Percentiles rank a stretch among this genome's conserved stretches.
These are phyloP conservation scores for Trichoderma gracile DNA, from an alignment of 2,329 filamentous ascomycete genomes.

Conservation along the genomic window DNA sequence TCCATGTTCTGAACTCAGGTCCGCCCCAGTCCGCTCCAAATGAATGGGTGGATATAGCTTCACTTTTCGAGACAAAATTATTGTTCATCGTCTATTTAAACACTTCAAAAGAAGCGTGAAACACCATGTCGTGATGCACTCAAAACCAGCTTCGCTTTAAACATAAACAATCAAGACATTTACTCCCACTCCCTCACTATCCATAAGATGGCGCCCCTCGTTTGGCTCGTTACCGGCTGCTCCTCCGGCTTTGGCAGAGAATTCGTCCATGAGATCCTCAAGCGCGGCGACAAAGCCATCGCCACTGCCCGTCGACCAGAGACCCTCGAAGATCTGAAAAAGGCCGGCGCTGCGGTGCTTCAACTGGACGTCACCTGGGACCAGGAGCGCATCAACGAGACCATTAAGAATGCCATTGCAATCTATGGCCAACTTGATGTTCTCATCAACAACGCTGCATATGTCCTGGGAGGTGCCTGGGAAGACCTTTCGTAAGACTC, in stretches of 20 bases:
- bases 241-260: conserved; percentile 15
- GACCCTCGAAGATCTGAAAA: conserved; percentile 31
- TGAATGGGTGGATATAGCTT: neutral
- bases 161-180: neutral
- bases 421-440: conserved; percentile 34
- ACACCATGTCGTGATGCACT: neutral
- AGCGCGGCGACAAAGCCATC: conserved; percentile 34
- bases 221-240: conserved; percentile 28
- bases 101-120: neutral
- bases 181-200: neutral
- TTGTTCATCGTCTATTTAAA: neutral
- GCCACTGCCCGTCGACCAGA: conserved; percentile 26
- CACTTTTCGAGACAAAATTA: neutral
- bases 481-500: conserved; percentile 18
- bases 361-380: conserved; percentile 37
- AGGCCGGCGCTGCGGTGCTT: conserved; percentile 32
- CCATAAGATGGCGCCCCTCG: conserved; percentile 40
- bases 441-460: conserved; percentile 34
- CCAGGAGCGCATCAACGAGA: conserved; percentile 26
- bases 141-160: neutral
- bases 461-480: conserved; percentile 12
- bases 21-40: neutral
- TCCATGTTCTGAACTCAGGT: neutral
- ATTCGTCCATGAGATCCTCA: conserved; percentile 10
- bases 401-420: conserved; percentile 33